These are phyloP conservation scores for Chloranthus sessilifolius DNA, from an alignment of 164 flowering plant genomes.

Conservation along the genomic window DNA sequence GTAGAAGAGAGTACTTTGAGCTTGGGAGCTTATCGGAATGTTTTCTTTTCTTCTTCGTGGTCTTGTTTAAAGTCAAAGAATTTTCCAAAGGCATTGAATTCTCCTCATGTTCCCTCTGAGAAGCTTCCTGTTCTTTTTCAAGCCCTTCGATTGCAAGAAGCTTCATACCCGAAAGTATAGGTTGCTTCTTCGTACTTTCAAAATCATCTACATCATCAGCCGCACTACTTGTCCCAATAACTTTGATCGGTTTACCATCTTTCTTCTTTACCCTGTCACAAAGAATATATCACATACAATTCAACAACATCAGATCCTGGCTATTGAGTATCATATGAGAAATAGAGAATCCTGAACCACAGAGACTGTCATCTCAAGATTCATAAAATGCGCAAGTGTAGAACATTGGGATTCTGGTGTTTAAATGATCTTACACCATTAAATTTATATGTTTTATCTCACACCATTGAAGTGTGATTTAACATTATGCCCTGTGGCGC, in stretches of 20 bases:
- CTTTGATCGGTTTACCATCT: conserved; percentile 9
- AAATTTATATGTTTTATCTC: no score
- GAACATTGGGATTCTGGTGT: no score
- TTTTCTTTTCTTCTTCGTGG: conserved; percentile 58
- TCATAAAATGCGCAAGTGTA: no score
- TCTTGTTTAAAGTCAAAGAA: conserved; percentile 10
- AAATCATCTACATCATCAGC: conserved; percentile 21
- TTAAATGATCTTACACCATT: no score
- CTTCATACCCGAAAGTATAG: conserved; percentile 26
- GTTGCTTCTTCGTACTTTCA: conserved; percentile 30
- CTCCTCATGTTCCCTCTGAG: conserved; percentile 49
- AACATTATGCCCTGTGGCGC: no score
- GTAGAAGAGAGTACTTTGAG: conserved; percentile 40
- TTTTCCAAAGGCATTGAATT: conserved; percentile 15
- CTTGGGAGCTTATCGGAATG: conserved; percentile 32
- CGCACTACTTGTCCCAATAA: conserved; percentile 14
- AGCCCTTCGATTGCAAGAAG: conserved; percentile 60
- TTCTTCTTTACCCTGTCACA: conserved; percentile 62
- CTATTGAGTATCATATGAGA: no score
- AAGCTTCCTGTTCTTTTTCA: conserved; percentile 53
- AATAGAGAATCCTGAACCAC: no score
- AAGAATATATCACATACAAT: no score
- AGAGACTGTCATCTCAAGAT: no score
- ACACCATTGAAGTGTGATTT: no score
- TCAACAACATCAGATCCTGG: no score